Evolutionary conservation across 2,329 filamentous ascomycete species (phyloP).

Genomic region (Tolypocladium album): DNA sequence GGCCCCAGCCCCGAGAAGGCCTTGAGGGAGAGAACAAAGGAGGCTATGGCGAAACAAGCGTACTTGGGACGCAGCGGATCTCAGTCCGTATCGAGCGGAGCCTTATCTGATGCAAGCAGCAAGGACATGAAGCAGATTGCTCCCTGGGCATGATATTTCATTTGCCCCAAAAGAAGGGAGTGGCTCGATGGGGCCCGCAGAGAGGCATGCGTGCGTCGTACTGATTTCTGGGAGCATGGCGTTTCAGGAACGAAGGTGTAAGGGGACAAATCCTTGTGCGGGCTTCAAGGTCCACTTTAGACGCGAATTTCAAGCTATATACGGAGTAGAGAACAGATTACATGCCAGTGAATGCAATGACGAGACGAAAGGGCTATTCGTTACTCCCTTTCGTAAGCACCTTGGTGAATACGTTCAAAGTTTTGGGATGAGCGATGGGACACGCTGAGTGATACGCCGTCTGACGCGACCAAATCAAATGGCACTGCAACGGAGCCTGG

Average conservation of each 20-base stretch:
- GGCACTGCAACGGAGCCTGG: too few species aligned
- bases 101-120: conserved; percentile 19
- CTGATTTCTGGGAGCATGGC: neutral
- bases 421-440: neutral
- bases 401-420: neutral
- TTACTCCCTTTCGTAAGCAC: too few species aligned
- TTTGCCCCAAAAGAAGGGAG: neutral
- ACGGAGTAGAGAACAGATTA: neutral
- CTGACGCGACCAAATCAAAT: too few species aligned
- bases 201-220: conserved; percentile 4
- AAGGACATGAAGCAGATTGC: conserved; percentile 19
- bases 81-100: conserved; percentile 24
- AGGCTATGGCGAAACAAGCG: conserved; percentile 19
- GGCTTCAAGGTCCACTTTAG: too few species aligned
- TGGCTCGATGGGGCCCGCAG: neutral
- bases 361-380: neutral
- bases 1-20: conserved; percentile 36
- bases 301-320: neutral
- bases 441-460: too few species aligned
- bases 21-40: conserved; percentile 9
- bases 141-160: conserved; percentile 16
- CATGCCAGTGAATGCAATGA: neutral
- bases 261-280: too few species aligned
- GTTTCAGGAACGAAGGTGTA: too few species aligned
- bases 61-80: conserved; percentile 14